phyloP scores from a whole-genome alignment of 2,329 filamentous ascomycete genomes.

The Neonectria punicea region DNA sequence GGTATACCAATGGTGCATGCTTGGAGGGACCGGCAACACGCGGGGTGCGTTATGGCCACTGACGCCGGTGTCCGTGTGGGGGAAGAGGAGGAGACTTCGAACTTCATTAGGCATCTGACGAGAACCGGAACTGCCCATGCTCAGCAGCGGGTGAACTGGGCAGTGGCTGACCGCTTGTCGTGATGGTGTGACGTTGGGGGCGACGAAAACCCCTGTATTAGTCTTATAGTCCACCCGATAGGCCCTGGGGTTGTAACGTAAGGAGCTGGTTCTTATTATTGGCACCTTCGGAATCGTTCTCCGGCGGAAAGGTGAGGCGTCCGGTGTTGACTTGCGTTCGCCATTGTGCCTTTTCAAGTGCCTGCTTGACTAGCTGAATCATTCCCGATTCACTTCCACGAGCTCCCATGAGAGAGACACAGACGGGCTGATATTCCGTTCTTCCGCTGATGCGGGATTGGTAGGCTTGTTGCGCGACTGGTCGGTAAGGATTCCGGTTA shows the following conservation, averaged over 20 bases:
- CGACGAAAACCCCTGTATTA: conserved; percentile 1
- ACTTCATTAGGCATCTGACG: not conserved
- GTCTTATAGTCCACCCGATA: conserved; percentile 30
- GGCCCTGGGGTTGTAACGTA: conserved; percentile 16
- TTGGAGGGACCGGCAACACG: conserved; percentile 20
- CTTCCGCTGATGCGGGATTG: conserved; percentile 43
- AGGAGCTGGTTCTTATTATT: conserved; percentile 5
- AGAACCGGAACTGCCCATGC: conserved; percentile 5
- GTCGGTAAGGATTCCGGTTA: conserved; percentile 23
- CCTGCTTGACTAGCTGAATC: conserved; percentile 43
- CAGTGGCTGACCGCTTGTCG: conserved; percentile 24
- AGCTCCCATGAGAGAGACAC: conserved; percentile 44
- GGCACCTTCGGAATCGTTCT: conserved; percentile 12
- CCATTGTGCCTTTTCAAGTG: conserved; percentile 43
- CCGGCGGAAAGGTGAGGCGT: conserved; percentile 43
- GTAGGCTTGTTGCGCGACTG: conserved; percentile 47
- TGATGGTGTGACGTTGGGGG: conserved; percentile 39
- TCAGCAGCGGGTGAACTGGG: conserved; percentile 1
- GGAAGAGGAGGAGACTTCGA: not conserved
- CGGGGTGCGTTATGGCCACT: conserved; percentile 25
- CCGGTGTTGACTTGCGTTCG: conserved; percentile 44
- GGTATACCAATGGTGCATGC: not conserved
- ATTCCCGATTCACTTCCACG: conserved; percentile 41
- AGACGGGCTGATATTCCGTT: conserved; percentile 46
- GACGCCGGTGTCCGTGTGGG: conserved; percentile 25